Conservation (phyloP, 208 protist genomes). For the Leishmania tropica region DNA sequence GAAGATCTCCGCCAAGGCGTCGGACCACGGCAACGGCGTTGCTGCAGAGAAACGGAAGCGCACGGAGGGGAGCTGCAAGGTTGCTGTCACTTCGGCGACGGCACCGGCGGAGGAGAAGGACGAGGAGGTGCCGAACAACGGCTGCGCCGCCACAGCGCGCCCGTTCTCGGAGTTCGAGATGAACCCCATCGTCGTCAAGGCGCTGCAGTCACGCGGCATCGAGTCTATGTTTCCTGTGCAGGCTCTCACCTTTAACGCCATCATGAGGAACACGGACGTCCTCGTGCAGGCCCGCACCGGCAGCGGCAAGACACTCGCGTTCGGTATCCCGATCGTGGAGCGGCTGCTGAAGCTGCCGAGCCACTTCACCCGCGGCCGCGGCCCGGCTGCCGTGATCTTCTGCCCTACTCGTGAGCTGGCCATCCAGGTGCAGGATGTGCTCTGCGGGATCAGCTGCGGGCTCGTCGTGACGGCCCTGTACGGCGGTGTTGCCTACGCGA, state of each 20-base stretch:
- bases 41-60: slow-evolving; percentile 20
- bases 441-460: slow-evolving; percentile 85
- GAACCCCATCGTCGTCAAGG: slow-evolving; percentile 67
- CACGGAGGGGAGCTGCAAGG: slow-evolving; percentile 15
- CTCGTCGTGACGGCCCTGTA: slow-evolving; percentile 94
- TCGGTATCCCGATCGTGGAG: slow-evolving; percentile 92
- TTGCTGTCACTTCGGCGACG: neutral
- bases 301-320: slow-evolving; percentile 95
- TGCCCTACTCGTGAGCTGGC: slow-evolving; percentile 98
- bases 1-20: slow-evolving; percentile 20
- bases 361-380: slow-evolving; percentile 53
- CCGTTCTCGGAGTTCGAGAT: slow-evolving; percentile 89
- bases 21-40: neutral
- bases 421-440: slow-evolving; percentile 97
- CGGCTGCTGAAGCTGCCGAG: slow-evolving; percentile 49
- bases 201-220: slow-evolving; percentile 80
- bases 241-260: slow-evolving; percentile 90
- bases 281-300: slow-evolving; percentile 93
- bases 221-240: slow-evolving; percentile 93
- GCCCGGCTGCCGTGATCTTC: slow-evolving; percentile 94
- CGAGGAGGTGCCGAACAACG: slow-evolving; percentile 71
- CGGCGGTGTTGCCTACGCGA: slow-evolving; percentile 93
- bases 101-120: slow-evolving; percentile 5
- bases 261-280: slow-evolving; percentile 91
- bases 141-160: slow-evolving; percentile 53